A percentile compares a stretch with the other conserved stretches of the same genome.
phyloP scores from a whole-genome alignment of 345 rosid species.

The Eucalyptus brandiana region DNA sequence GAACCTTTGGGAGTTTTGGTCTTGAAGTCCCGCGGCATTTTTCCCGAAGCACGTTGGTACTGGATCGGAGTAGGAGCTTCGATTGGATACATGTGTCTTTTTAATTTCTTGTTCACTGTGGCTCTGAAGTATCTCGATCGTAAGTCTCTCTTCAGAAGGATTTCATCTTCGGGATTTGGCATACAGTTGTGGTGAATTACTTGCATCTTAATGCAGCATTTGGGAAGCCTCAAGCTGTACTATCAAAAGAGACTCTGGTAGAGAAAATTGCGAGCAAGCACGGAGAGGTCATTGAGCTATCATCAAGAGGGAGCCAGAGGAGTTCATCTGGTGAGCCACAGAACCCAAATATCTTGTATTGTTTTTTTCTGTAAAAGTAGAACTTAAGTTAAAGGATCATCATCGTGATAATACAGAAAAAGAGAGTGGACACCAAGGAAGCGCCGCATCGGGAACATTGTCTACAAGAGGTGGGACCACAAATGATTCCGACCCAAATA shows the following conservation, averaged over 20 bases:
- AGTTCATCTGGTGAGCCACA: slow-evolving; percentile 14
- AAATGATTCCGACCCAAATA: slow-evolving; percentile 2
- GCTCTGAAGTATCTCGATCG: slow-evolving; percentile 65
- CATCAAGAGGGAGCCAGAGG: slow-evolving; percentile 8
- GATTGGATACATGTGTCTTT: slow-evolving; percentile 44
- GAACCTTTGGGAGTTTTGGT: slow-evolving; percentile 60
- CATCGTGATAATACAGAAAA: slow-evolving; percentile 14
- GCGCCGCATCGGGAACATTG: slow-evolving; percentile 5
- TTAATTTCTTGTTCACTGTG: slow-evolving; percentile 59
- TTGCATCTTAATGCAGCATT: slow-evolving; percentile 27
- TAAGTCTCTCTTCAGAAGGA: slow-evolving; percentile 16
- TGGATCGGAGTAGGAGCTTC: slow-evolving; percentile 74
- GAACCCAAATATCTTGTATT: background rate
- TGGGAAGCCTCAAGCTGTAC: slow-evolving; percentile 45
- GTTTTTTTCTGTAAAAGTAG: background rate
- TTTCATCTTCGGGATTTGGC: background rate
- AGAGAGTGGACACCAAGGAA: slow-evolving; percentile 4
- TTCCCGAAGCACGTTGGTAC: slow-evolving; percentile 69
- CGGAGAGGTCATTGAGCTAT: slow-evolving; percentile 16
- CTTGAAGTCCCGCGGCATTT: slow-evolving; percentile 59
- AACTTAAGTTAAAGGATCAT: background rate
- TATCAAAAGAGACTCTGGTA: slow-evolving; percentile 30
- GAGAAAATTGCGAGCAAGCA: slow-evolving; percentile 19
- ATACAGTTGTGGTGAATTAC: background rate
- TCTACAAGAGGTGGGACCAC: slow-evolving; percentile 23